Conservation (phyloP, 768 basidiomycete species). For the Mycena albidolilacea region DNA sequence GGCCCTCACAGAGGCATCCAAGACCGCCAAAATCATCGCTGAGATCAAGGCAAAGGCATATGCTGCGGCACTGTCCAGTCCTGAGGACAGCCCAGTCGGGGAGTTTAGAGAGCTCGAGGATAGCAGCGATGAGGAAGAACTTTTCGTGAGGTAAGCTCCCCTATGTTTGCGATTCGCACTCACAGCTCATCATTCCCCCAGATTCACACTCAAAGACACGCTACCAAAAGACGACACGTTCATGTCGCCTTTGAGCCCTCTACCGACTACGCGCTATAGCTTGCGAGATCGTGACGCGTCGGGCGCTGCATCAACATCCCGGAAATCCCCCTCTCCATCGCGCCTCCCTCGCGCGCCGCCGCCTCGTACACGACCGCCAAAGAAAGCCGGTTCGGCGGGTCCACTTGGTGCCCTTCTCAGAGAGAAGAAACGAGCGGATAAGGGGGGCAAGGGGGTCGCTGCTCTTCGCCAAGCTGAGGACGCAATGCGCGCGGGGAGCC, state of each 20-base stretch:
- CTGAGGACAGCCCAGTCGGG: conserved; percentile 55
- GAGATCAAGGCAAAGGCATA: conserved; percentile 75
- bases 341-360: conserved; percentile 23
- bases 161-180: no score
- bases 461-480: conserved; percentile 64
- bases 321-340: conserved; percentile 32
- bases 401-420: conserved; percentile 70
- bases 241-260: conserved; percentile 28
- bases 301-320: conserved; percentile 24
- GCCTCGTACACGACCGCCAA: conserved; percentile 35
- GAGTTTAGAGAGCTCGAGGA: conserved; percentile 65
- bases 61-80: conserved; percentile 61
- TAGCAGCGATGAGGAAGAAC: conserved; percentile 65
- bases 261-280: conserved; percentile 27
- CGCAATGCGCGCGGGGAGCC: conserved; percentile 50
- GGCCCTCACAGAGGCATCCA: conserved; percentile 55
- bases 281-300: conserved; percentile 34
- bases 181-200: conserved; percentile 13
- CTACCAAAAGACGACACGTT: conserved; percentile 18
- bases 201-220: conserved; percentile 13
- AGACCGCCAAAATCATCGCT: conserved; percentile 72
- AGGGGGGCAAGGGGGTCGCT: conserved; percentile 55
- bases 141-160: conserved; percentile 9
- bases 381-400: conserved; percentile 53
- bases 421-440: conserved; percentile 63